phyloP scores from a whole-genome alignment of 352 stramenopile genomes.

The Globisporangium takayamanum region DNA sequence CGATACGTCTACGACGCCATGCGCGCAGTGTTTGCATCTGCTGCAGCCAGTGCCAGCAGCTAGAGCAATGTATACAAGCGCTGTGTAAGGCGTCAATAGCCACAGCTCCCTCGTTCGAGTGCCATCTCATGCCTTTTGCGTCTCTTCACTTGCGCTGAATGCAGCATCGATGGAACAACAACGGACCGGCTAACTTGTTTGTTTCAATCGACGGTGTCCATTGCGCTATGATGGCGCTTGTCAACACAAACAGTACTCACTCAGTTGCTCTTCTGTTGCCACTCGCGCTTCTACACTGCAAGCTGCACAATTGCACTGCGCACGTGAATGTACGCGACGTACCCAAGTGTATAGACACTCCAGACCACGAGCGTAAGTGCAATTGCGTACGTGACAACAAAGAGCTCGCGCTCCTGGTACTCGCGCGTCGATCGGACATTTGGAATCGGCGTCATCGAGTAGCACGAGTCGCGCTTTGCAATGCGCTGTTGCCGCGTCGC shows the following conservation, averaged over 20 bases:
- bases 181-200: no score
- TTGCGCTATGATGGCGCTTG: no score
- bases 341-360: constrained; percentile 22
- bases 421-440: constrained; percentile 30
- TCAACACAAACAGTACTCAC: no score
- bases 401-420: constrained; percentile 40
- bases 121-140: no score
- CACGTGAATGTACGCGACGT: constrained; percentile 17
- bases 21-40: constrained; percentile 4
- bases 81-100: no score
- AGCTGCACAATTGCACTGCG: constrained; percentile 4
- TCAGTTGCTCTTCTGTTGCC: no score
- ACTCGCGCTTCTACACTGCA: background rate
- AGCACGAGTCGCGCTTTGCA: constrained; percentile 27
- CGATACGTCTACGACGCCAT: constrained; percentile 50
- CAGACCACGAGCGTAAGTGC: constrained; percentile 49
- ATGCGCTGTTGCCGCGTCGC: constrained; percentile 27
- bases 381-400: constrained; percentile 36
- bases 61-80: background rate
- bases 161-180: no score
- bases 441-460: constrained; percentile 25
- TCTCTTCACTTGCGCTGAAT: no score
- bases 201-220: no score
- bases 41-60: constrained; percentile 1
- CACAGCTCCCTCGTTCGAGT: no score